Evolutionary conservation across 2,329 filamentous ascomycete genomes (phyloP).

Genomic region (Penicillium italicum): DNA sequence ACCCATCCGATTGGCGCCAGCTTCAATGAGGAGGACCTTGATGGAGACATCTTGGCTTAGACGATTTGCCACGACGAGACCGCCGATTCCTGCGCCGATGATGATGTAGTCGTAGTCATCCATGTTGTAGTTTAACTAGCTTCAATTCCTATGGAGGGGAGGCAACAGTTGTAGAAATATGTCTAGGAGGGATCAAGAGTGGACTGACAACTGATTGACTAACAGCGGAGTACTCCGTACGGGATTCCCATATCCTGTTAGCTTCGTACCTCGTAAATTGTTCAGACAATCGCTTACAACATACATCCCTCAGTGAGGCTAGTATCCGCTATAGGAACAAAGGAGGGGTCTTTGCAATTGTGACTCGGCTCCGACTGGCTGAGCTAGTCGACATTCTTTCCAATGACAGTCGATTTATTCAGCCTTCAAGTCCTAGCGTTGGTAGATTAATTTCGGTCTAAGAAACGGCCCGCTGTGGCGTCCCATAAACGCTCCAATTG

Average conservation of each 20-base stretch:
- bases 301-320: background rate
- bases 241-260: background rate
- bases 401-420: background rate
- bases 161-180: background rate
- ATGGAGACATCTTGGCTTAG: slow-evolving; percentile 26
- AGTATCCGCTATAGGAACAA: background rate
- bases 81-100: slow-evolving; percentile 33
- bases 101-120: slow-evolving; percentile 30
- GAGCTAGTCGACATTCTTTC: background rate
- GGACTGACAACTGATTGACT: background rate
- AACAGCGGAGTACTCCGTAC: background rate
- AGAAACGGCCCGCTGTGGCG: background rate
- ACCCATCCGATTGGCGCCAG: slow-evolving; percentile 21
- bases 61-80: slow-evolving; percentile 32
- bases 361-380: background rate
- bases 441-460: background rate
- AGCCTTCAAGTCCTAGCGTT: background rate
- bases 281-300: background rate
- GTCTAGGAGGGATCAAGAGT: background rate
- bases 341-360: no score
- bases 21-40: slow-evolving; percentile 31
- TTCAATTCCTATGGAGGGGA: background rate
- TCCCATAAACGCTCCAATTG: background rate
- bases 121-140: background rate
- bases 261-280: no score